Evolutionary conservation across 148 eudicot species (phyloP).

Genomic region (Chenopodium berlandieri): DNA sequence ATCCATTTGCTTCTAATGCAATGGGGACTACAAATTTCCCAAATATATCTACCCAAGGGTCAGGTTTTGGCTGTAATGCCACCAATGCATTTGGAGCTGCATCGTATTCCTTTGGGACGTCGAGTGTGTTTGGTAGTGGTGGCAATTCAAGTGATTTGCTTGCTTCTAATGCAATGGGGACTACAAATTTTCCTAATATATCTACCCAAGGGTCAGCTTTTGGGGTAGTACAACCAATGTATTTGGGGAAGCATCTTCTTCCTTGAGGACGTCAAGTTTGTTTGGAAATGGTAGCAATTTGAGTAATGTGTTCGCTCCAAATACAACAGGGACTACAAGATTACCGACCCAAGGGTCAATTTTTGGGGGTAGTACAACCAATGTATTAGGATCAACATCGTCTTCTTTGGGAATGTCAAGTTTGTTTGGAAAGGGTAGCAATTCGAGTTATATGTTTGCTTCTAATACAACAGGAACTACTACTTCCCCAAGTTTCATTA

Average conservation of each 20-base stretch:
- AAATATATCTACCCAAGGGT: slow-evolving; percentile 10
- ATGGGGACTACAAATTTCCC: slow-evolving; percentile 15
- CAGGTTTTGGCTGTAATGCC: slow-evolving; percentile 17
- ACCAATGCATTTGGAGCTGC: slow-evolving; percentile 15
- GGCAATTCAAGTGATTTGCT: neutral
- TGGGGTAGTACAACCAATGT: slow-evolving; percentile 17
- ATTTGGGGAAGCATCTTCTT: slow-evolving; percentile 16
- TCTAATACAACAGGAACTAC: neutral
- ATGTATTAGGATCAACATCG: too few relatives aligned
- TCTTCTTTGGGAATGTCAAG: too few relatives aligned
- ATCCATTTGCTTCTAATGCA: slow-evolving; percentile 10
- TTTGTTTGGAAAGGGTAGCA: neutral
- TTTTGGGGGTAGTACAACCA: too few relatives aligned
- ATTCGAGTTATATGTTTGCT: slow-evolving; percentile 7
- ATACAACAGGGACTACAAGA: slow-evolving; percentile 9
- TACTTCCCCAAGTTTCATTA: slow-evolving; percentile 14
- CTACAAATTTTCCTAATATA: slow-evolving; percentile 6
- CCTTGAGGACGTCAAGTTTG: neutral
- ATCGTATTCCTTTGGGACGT: too few relatives aligned
- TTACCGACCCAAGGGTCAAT: too few relatives aligned
- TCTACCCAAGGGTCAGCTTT: slow-evolving; percentile 16
- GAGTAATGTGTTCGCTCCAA: neutral
- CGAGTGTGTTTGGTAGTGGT: neutral
- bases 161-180: slow-evolving; percentile 15
- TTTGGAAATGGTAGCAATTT: too few relatives aligned